Evolutionary conservation across 306 rosid genomes (phyloP).

Genomic region (Rosa chinensis): DNA sequence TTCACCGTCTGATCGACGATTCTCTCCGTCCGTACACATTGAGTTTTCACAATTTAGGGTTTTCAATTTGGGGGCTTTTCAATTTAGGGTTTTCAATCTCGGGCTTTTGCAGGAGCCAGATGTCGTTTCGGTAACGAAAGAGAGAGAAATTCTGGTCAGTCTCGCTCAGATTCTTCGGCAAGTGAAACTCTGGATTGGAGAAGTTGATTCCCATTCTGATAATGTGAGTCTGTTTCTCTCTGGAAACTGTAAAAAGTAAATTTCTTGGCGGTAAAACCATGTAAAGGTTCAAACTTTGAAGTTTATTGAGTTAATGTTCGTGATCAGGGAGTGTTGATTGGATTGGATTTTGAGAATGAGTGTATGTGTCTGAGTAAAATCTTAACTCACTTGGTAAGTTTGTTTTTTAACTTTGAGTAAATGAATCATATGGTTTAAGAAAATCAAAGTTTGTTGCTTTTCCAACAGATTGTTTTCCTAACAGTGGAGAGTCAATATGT

Average conservation of each 20-base stretch:
- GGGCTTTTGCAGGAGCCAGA: conserved; percentile 19
- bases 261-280: neutral
- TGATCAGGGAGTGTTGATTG: conserved; percentile 27
- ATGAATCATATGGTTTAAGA: neutral
- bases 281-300: neutral
- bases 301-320: neutral
- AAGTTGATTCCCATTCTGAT: conserved; percentile 26
- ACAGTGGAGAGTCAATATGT: conserved; percentile 30
- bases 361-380: conserved; percentile 24
- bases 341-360: conserved; percentile 13
- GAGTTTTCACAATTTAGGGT: neutral
- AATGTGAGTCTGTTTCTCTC: conserved; percentile 27
- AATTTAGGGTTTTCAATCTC: neutral
- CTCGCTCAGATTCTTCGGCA: conserved; percentile 37
- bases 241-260: neutral
- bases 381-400: conserved; percentile 30
- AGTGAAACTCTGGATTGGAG: conserved; percentile 35
- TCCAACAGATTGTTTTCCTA: conserved; percentile 33
- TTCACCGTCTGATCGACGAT: conserved; percentile 54
- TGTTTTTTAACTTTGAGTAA: neutral
- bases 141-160: conserved; percentile 36
- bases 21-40: conserved; percentile 58
- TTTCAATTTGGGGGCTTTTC: neutral
- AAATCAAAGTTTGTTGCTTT: conserved; percentile 1
- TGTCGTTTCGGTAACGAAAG: conserved; percentile 24